Evolutionary conservation across 2,329 filamentous ascomycete species (phyloP).

Genomic region (Metarhizium robertsii): DNA sequence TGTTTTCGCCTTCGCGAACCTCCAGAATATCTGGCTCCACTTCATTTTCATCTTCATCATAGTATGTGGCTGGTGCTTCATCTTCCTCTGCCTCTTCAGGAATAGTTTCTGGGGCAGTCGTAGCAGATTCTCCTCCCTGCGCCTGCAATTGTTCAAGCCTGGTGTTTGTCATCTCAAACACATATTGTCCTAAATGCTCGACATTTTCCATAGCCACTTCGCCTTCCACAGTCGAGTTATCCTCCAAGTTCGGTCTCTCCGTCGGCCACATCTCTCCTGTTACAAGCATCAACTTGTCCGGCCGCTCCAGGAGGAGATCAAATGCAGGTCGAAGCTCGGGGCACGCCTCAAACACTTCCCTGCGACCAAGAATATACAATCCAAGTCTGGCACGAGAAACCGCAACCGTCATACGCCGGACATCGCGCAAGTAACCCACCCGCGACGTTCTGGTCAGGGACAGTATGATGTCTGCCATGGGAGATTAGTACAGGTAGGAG

Average conservation of each 20-base stretch:
- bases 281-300: slow-evolving; percentile 71
- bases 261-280: slow-evolving; percentile 83
- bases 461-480: slow-evolving; percentile 68
- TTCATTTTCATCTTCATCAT: slow-evolving; percentile 20
- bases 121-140: slow-evolving; percentile 18
- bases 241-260: slow-evolving; percentile 37
- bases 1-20: slow-evolving; percentile 18
- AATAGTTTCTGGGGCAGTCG: slow-evolving; percentile 14
- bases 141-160: slow-evolving; percentile 39
- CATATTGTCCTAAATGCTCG: slow-evolving; percentile 92
- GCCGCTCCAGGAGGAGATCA: slow-evolving; percentile 63
- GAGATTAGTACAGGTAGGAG: neutral
- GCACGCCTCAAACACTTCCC: slow-evolving; percentile 79
- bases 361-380: slow-evolving; percentile 82
- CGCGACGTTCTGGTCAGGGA: slow-evolving; percentile 82
- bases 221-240: slow-evolving; percentile 34
- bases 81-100: slow-evolving; percentile 18
- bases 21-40: slow-evolving; percentile 26
- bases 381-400: slow-evolving; percentile 86
- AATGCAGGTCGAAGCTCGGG: slow-evolving; percentile 85
- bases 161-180: slow-evolving; percentile 85
- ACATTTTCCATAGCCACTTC: slow-evolving; percentile 76
- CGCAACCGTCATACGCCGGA: slow-evolving; percentile 88
- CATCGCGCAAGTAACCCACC: slow-evolving; percentile 86
- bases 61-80: slow-evolving; percentile 20